Evolutionary conservation across 2,329 filamentous ascomycete genomes (phyloP).

Genomic region (Aspergillus chevalieri): DNA sequence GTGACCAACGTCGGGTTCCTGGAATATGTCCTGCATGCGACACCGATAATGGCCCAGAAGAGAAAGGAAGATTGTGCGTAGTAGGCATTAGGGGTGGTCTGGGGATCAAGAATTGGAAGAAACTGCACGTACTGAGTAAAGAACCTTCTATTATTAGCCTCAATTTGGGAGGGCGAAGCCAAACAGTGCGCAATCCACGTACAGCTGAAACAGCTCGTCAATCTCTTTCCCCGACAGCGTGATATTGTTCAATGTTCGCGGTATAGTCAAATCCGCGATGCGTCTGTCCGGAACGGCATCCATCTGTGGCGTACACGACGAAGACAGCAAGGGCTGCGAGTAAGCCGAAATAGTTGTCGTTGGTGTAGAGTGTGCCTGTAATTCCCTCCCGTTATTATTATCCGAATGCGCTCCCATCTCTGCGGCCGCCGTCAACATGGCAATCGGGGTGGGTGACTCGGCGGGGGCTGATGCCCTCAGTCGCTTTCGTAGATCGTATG

Average conservation of each 20-base stretch:
- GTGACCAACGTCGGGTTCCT: conserved; percentile 35
- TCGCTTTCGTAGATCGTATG: conserved; percentile 30
- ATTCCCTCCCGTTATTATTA: not conserved
- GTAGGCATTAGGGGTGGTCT: conserved; percentile 64
- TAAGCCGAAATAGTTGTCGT: conserved; percentile 13
- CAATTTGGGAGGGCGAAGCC: not conserved
- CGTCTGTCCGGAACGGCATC: conserved; percentile 8
- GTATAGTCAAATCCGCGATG: conserved; percentile 16
- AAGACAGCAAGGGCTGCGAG: conserved; percentile 16
- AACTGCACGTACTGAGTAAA: conserved; percentile 34
- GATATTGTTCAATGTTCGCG: conserved; percentile 26
- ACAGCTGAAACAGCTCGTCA: conserved; percentile 35
- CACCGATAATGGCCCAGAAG: conserved; percentile 64
- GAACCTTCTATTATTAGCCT: conserved; percentile 18
- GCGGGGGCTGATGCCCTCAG: conserved; percentile 22
- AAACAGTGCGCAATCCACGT: not conserved
- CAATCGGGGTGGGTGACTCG: conserved; percentile 18
- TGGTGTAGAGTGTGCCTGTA: conserved; percentile 8
- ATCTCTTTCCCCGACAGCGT: conserved; percentile 28
- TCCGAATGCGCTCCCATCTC: conserved; percentile 22
- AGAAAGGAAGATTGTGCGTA: conserved; percentile 71
- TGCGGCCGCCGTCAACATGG: conserved; percentile 25
- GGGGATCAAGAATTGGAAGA: conserved; percentile 34
- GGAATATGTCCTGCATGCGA: conserved; percentile 31
- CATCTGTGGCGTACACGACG: conserved; percentile 12